These are phyloP conservation scores for Pythium dissimile DNA, from an alignment of 352 stramenopile genomes.

Conservation along the genomic window DNA sequence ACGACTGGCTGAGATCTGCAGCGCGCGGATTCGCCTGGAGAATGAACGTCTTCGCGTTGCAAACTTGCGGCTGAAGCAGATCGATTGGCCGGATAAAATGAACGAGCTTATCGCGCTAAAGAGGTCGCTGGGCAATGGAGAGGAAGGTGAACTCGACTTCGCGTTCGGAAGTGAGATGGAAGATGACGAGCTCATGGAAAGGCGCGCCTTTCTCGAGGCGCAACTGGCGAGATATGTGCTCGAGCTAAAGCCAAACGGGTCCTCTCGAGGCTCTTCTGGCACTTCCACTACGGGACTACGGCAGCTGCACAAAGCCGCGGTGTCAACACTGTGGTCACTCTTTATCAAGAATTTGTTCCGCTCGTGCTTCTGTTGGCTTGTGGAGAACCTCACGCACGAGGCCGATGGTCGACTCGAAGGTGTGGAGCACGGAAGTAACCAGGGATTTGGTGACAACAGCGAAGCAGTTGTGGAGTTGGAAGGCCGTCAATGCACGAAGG, in stretches of 20 bases:
- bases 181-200: not conserved
- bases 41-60: conserved; percentile 30
- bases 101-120: conserved; percentile 20
- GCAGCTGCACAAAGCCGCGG: conserved; percentile 15
- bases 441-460: too few relatives aligned
- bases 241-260: not conserved
- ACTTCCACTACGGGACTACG: too few relatives aligned
- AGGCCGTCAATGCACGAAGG: too few relatives aligned
- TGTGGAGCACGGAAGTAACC: not conserved
- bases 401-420: not conserved
- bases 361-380: conserved; percentile 58
- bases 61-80: conserved; percentile 33
- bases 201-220: conserved; percentile 2
- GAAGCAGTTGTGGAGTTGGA: too few relatives aligned
- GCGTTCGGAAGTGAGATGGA: not conserved
- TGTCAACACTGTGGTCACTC: conserved; percentile 43
- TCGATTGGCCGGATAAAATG: conserved; percentile 23
- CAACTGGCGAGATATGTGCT: conserved; percentile 6
- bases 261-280: too few relatives aligned
- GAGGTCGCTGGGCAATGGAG: conserved; percentile 5
- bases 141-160: not conserved
- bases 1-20: conserved; percentile 23
- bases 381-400: conserved; percentile 29
- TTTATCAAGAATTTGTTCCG: conserved; percentile 61
- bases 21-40: conserved; percentile 34